Conservation (phyloP, 2,329 filamentous ascomycete genomes). For the Neofusicoccum ribis region DNA sequence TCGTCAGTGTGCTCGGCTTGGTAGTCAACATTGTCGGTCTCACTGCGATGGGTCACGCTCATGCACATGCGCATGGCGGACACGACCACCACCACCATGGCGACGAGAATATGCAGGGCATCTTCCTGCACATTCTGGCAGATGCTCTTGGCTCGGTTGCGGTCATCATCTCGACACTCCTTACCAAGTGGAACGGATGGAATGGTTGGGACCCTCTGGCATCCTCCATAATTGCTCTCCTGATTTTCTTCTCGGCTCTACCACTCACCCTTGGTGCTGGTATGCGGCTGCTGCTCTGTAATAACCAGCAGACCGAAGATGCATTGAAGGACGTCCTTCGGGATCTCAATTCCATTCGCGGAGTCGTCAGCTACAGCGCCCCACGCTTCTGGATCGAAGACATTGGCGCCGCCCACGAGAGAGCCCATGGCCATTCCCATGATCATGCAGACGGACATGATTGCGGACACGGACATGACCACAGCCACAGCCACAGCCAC, state of each 20-base stretch:
- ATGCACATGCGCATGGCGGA: constrained; percentile 55
- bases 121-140: constrained; percentile 92
- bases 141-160: constrained; percentile 93
- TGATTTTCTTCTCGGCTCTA: constrained; percentile 90
- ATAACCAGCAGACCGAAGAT: constrained; percentile 85
- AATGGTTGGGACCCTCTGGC: constrained; percentile 92
- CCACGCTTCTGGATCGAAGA: constrained; percentile 95
- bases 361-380: constrained; percentile 81
- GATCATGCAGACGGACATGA: constrained; percentile 31
- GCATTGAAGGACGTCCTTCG: constrained; percentile 81
- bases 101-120: constrained; percentile 98
- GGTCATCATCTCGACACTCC: constrained; percentile 85
- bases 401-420: constrained; percentile 46
- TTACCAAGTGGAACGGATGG: constrained; percentile 88
- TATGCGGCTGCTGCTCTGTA: constrained; percentile 76
- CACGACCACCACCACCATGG: constrained; percentile 59
- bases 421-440: constrained; percentile 36
- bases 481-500: constrained; percentile 35
- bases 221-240: constrained; percentile 86
- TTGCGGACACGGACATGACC: constrained; percentile 30
- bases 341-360: constrained; percentile 77
- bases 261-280: constrained; percentile 86
- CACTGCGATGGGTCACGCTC: constrained; percentile 69
- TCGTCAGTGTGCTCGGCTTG: constrained; percentile 84
- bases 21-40: constrained; percentile 91